A percentile compares a stretch with the other conserved stretches of the same genome.
phyloP scores from a whole-genome alignment of 805 yeast genomes.

The Candida dajiaensis region DNA sequence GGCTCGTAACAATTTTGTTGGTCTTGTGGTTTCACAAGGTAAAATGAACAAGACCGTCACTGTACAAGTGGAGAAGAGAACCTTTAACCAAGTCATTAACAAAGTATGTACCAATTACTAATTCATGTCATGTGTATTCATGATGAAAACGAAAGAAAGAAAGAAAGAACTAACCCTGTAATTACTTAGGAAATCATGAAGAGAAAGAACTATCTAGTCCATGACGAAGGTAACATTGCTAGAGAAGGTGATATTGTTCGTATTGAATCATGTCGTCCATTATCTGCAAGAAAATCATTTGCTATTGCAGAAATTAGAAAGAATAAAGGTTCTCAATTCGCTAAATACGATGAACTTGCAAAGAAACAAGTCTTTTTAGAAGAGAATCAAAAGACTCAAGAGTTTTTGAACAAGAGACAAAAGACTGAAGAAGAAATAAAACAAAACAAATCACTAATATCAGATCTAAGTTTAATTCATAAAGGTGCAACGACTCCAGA shows the following conservation, averaged over 20 bases:
- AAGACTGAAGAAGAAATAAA: conserved; percentile 24
- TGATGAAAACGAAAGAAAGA: too few relatives aligned
- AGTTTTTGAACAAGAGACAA: conserved; percentile 47
- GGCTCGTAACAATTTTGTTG: conserved; percentile 89
- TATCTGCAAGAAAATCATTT: conserved; percentile 76
- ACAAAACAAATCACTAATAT: conserved; percentile 25
- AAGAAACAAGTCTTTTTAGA: conserved; percentile 60
- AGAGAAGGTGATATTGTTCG: conserved; percentile 95
- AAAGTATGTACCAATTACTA: conserved; percentile 36
- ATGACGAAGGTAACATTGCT: conserved; percentile 87
- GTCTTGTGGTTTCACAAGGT: conserved; percentile 93
- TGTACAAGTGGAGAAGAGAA: conserved; percentile 77
- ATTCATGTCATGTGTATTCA: too few relatives aligned
- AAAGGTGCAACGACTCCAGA: conserved; percentile 20
- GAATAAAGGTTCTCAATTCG: conserved; percentile 90
- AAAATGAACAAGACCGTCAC: conserved; percentile 94
- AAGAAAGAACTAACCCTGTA: not conserved
- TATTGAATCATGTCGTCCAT: conserved; percentile 82
- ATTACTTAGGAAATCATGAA: conserved; percentile 49
- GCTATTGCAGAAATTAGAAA: conserved; percentile 89
- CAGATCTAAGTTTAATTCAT: conserved; percentile 26
- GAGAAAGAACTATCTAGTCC: conserved; percentile 83
- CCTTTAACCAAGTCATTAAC: conserved; percentile 64
- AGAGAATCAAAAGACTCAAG: conserved; percentile 49
- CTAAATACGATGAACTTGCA: conserved; percentile 68